Base-by-base conservation (phyloP, 23 red algal genomes). In the Agarophyton chilense region DNA sequence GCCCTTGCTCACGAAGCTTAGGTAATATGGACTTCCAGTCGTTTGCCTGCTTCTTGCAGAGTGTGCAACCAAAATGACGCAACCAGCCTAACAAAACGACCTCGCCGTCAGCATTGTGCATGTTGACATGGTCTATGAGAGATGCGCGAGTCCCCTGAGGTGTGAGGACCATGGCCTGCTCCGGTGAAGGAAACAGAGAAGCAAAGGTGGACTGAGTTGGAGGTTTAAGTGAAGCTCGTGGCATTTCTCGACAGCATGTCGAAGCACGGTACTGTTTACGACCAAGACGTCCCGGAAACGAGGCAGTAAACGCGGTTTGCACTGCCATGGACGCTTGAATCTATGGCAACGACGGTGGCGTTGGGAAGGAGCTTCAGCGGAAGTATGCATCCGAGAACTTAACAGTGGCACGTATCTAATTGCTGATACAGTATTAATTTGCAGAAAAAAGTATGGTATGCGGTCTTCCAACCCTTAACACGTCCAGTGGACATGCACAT, bases 21-120 rank as follows among this genome's bases (percentile, higher is more conserved):
- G 82, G 82, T 3, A 77, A 18, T 1, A 78, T 55, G 2, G 50
- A 52, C 26, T 53, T 57, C 86, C 86, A 90, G 72, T 90, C 73
- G 9, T 25, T 52, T 26, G 86, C 72, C 57, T 90, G 86, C 26
- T 79, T 77, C 34, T 79, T 77, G 31, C 86, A 90, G 16, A 90
- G 73, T 10, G 86, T 90, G 34, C 86, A 90, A 32, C 86, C 86
- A 53, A 74, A 90, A 33, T 90, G 86, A 16, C 86, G 86, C 25
- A 90, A 71, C 86, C 86, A 90, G 24, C 86, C 86, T 18, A 90
- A 47, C 33, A 87, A 28, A 14, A 87, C 82, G 18, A 40, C 82
- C 26, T 72, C 24, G 36, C 32, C 66, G 7, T 56, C 29, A 36
- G 62, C 66, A 32, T 50, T 87, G 6, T 87, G 62, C 8, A 32